Evolutionary conservation across 495 filamentous ascomycete genomes (phyloP), one percentile per base, ranked within the genome.

Genomic region (Neurospora sublineolata): DNA sequence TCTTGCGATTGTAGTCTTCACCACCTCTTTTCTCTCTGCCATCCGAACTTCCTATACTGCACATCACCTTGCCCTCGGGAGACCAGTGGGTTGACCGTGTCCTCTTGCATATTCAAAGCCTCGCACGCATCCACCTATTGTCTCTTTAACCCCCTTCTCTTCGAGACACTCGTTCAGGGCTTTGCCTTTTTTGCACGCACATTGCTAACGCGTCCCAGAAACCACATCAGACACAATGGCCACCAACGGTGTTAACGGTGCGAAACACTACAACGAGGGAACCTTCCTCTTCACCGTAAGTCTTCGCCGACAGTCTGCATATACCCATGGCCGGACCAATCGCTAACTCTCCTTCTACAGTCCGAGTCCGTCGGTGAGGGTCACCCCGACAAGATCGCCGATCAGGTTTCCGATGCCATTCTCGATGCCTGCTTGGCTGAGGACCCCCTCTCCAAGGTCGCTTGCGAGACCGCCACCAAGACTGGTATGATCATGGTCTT

Each of bases 401-500:
- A 99, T 84, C 95, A 99, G 86, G 93, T 99, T 77, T 97, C 94
- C 69, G 95, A 99, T 85, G 95, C 95, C 76, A 87, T 99, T 79
- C 94, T 99, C 87, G 95, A 99, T 88, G 95, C 95, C 83, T 98
- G 95, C 84, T 86, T 99, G 75, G 84, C 85, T 72, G 91, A 93
- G 82, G 95, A 99, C 81, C 95, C 95, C 67, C 88, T 98, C 77
- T 97, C 95, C 84, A 99, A 99, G 89, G 91, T 97, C 75, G 95
- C 94, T 82, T 99, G 95, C 82, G 95, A 99, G 88, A 97, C 95
- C 72, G 95, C 95, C 77, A 97, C 95, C 82, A 99, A 99, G 93
- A 99, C 95, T 76, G 93, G 92, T 86, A 97, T 99, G 95, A 87
- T 99, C 80, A 97, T 99, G 94, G 90, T 99, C 80, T 98, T 99